Evolutionary conservation across 768 basidiomycete species (phyloP), one percentile per base, ranked within the genome.

Genomic region (Suillus variegatus): DNA sequence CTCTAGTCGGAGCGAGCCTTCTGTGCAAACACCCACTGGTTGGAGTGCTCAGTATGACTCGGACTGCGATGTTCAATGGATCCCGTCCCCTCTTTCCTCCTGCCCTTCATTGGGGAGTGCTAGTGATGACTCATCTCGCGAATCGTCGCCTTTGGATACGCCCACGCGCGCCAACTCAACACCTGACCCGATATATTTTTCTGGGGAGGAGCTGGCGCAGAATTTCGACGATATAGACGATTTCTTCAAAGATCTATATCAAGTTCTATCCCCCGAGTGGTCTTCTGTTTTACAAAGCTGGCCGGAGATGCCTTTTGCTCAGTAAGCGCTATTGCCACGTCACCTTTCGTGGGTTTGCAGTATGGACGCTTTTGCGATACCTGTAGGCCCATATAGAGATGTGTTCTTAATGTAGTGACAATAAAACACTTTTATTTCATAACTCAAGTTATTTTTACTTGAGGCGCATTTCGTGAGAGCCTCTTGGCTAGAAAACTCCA

Each of bases 311-410:
- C 1, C 5, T 28, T 13, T 12, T 41, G 16, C 9, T 41, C 40
- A 41, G n/a, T 58, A 41, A 35, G 54, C 35, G 4, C 2, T 22
- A 18, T 1, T 28, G 18, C 58, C 25, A 20, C 10, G 18, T 10
- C 3, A 28, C 12, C 28, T 20, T 22, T 28, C 3, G 18, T 20
- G 32, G 54, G 54, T 55, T 55, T 36, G 20, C 20, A 36, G 20
- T 36, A 55, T n/a, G 54, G 35, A 55, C 54, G 54, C 54, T 55
- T 55, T 55, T 3, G 54, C 54, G 54, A 55, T 20, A 13, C 20
- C 18, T 36, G 54, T 55, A 28, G 14, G 49, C 22, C 12, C 3
- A n/a, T 22, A 49, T 22, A 49, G 22, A 14, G 22, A 54, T 54
- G 32, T 35, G 9, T 20, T 52, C 16, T 28, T 32, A 18, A 0